phyloP scores from a whole-genome alignment of 257 asterid genomes.

The Primulina huaijiensis region DNA sequence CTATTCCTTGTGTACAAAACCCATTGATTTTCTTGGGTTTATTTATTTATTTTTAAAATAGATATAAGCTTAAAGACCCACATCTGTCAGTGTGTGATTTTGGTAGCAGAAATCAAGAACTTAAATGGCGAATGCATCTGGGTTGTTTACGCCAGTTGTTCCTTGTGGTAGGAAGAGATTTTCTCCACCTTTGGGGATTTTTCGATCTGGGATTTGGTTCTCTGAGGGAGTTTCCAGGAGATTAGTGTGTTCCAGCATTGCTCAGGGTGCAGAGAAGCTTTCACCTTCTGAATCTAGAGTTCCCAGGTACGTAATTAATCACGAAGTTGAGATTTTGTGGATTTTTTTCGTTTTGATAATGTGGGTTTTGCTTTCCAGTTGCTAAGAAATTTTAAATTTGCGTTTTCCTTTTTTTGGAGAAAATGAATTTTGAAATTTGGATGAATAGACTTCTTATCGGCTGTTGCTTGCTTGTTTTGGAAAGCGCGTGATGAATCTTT shows the following conservation, averaged over 20 bases:
- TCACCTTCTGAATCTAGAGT: conserved; percentile 53
- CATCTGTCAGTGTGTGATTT: background rate
- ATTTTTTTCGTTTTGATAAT: conserved; percentile 12
- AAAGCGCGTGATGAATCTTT: background rate
- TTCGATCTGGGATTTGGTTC: conserved; percentile 36
- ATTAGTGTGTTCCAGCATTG: conserved; percentile 50
- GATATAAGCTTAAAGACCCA: conserved; percentile 9
- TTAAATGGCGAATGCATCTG: conserved; percentile 43
- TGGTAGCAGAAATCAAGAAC: background rate
- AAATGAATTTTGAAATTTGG: conserved; percentile 9
- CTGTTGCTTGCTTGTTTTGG: conserved; percentile 20
- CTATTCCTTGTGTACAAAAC: background rate
- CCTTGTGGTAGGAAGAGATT: conserved; percentile 30
- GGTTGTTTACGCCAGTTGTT: conserved; percentile 31
- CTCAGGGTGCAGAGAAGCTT: conserved; percentile 65
- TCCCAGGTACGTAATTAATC: conserved; percentile 46
- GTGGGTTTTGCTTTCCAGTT: conserved; percentile 11
- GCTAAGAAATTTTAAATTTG: background rate
- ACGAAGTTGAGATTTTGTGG: conserved; percentile 7
- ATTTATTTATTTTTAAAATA: background rate
- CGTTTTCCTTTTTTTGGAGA: background rate
- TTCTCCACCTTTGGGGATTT: conserved; percentile 32
- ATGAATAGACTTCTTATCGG: conserved; percentile 6
- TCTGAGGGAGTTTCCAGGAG: conserved; percentile 39
- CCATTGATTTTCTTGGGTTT: background rate